phyloP scores from a whole-genome alignment of 257 asterid species.

The Nemophila menziesii region DNA sequence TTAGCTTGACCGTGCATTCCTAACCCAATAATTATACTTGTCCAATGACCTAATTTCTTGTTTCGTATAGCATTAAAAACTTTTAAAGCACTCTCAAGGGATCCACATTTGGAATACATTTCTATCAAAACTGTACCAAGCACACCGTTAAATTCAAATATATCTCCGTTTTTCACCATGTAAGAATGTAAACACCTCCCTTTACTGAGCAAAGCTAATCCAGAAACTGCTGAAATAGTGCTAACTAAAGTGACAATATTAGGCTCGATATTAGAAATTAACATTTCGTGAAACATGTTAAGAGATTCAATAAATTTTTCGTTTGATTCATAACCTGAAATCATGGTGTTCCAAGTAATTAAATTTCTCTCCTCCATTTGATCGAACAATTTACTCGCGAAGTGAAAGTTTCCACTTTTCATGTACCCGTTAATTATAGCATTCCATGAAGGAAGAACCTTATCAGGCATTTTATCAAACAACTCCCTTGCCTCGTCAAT shows the following conservation, averaged over 20 bases:
- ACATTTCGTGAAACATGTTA: constrained; percentile 3
- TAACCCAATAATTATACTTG: neutral
- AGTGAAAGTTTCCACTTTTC: neutral
- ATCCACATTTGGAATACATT: constrained; percentile 10
- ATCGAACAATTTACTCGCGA: neutral
- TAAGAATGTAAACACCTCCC: constrained; percentile 3
- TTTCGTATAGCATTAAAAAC: constrained; percentile 7
- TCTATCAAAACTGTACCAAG: constrained; percentile 13
- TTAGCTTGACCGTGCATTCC: constrained; percentile 2
- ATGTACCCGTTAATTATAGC: neutral
- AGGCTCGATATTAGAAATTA: neutral
- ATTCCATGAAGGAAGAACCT: neutral
- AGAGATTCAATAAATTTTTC: neutral
- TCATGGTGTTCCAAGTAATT: neutral
- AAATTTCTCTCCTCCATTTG: neutral
- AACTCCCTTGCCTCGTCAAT: constrained; percentile 6
- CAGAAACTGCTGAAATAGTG: constrained; percentile 6
- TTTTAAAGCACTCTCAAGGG: constrained; percentile 5
- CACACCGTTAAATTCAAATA: constrained; percentile 9
- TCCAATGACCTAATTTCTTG: constrained; percentile 8
- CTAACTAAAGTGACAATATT: constrained; percentile 6
- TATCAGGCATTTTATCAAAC: constrained; percentile 6
- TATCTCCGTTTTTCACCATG: neutral
- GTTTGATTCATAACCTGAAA: neutral
- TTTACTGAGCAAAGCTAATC: constrained; percentile 5